Base-by-base conservation (phyloP, 768 basidiomycete genomes). In the Pleurotus djamor region DNA sequence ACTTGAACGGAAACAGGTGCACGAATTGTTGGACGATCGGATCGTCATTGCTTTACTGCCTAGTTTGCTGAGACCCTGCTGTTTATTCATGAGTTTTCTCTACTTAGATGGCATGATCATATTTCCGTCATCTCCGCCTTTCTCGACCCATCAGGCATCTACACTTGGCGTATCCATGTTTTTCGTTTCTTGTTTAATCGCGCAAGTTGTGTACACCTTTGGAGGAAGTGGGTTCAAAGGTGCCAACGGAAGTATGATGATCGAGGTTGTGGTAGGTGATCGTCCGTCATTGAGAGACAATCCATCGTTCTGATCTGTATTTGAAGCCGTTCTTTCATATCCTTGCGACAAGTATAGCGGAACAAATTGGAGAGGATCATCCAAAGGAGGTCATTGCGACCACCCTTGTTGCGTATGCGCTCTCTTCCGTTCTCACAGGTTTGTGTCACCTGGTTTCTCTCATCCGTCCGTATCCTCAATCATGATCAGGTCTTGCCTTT, bases 211-310 rank as follows among this genome's bases (percentile, higher is more conserved):
- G 0, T 98, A 93, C 71, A 88, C 91, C 1, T 71, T 88, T 7
- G 96, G 94, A 4, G 96, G 92, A 4, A 94, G 91, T 64, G 88
- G 87, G 21, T 97, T 99, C 70, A 86, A 86, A 7, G 92, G 92
- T 52, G 94, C 89, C 1, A 95, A 94, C 72, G 93, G 92, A 5
- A 94, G 91, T 63, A 94, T 96, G 94, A 97, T 98, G 94, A 98
- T 99, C 61, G 96, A 98, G 74, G 93, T 96, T 9, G 95, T 98
- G 64, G 91, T 94, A 69, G 44, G 54, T 56, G 12, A 5, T 12
- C 47, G 88, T 82, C 52, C 54, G 52, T 38, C 12, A 43, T 43
- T 10, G 41, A 9, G 41, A 10, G 10, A 43, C 10, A 43, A 43
- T n/a, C 2, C 41, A 43, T 10, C 13, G 45, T 17, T 21, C 51